A percentile compares a stretch with the other conserved stretches of the same genome.
Conservation (phyloP, 2,329 filamentous ascomycete genomes). For the Monilinia vaccinii-corymbosi region DNA sequence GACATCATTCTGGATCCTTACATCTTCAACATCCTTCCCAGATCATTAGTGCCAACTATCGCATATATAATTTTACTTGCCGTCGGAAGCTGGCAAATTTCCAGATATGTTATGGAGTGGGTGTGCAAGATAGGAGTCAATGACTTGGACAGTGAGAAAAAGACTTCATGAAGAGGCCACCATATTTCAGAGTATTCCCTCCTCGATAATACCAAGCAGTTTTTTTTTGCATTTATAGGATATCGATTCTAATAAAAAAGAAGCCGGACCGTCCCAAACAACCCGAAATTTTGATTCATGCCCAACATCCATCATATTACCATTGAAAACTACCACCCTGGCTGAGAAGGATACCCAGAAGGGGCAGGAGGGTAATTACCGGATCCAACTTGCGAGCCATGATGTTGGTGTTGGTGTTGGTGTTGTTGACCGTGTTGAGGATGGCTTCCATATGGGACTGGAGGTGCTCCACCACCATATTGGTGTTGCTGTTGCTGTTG, state of each 20-base stretch:
- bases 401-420: constrained; percentile 7
- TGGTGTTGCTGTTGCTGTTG: constrained; percentile 2
- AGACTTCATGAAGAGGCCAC: constrained; percentile 9
- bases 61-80: constrained; percentile 58
- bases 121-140: constrained; percentile 13
- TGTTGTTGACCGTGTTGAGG: constrained; percentile 11
- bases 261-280: not conserved
- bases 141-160: constrained; percentile 13
- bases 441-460: constrained; percentile 6
- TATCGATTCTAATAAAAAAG: not conserved
- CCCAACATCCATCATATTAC: not conserved
- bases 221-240: constrained; percentile 5
- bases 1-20: constrained; percentile 86
- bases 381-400: constrained; percentile 6
- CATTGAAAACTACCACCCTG: constrained; percentile 3
- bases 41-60: constrained; percentile 64
- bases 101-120: constrained; percentile 23
- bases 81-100: constrained; percentile 26
- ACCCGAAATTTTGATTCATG: not conserved
- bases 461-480: constrained; percentile 5
- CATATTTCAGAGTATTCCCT: not conserved
- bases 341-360: constrained; percentile 6
- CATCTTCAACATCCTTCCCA: constrained; percentile 67
- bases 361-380: constrained; percentile 6
- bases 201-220: not conserved